phyloP scores from a whole-genome alignment of 306 rosid genomes.

The Aeschynomene evenia region DNA sequence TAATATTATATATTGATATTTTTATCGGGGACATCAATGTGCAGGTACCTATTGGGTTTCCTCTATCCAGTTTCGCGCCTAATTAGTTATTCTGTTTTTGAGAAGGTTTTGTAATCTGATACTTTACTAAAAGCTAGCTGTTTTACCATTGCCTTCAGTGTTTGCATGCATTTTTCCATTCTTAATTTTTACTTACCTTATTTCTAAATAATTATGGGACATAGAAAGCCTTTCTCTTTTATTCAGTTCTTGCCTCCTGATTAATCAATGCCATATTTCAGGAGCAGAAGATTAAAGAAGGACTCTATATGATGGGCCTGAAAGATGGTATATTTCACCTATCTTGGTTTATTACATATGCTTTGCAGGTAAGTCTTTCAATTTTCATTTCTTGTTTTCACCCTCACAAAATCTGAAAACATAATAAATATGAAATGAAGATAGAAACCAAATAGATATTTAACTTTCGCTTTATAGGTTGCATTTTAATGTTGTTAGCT shows the following conservation, averaged over 20 bases:
- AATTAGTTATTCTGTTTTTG: slow-evolving; percentile 85
- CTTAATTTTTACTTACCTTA: neutral
- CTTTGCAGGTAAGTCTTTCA: slow-evolving; percentile 66
- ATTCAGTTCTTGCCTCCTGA: slow-evolving; percentile 29
- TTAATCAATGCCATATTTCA: slow-evolving; percentile 41
- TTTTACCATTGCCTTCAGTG: slow-evolving; percentile 20
- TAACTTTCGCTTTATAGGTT: neutral
- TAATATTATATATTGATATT: slow-evolving; percentile 13
- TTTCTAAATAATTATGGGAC: slow-evolving; percentile 7
- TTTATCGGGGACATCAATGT: slow-evolving; percentile 36
- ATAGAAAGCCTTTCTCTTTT: slow-evolving; percentile 8
- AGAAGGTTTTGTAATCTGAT: slow-evolving; percentile 66
- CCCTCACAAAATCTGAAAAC: neutral
- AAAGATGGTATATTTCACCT: slow-evolving; percentile 86
- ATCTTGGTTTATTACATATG: slow-evolving; percentile 91
- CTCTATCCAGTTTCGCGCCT: slow-evolving; percentile 90
- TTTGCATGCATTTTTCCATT: neutral
- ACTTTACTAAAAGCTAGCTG: slow-evolving; percentile 22
- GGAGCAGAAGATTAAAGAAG: slow-evolving; percentile 96
- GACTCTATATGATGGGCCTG: slow-evolving; percentile 98
- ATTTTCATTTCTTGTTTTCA: neutral
- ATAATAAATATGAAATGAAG: no score
- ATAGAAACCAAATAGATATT: no score
- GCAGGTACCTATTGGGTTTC: slow-evolving; percentile 93
- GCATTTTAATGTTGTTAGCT: neutral